These are phyloP conservation scores for Alternaria ventricosa DNA, from an alignment of 2,329 filamentous ascomycete genomes.

Conservation along the genomic window DNA sequence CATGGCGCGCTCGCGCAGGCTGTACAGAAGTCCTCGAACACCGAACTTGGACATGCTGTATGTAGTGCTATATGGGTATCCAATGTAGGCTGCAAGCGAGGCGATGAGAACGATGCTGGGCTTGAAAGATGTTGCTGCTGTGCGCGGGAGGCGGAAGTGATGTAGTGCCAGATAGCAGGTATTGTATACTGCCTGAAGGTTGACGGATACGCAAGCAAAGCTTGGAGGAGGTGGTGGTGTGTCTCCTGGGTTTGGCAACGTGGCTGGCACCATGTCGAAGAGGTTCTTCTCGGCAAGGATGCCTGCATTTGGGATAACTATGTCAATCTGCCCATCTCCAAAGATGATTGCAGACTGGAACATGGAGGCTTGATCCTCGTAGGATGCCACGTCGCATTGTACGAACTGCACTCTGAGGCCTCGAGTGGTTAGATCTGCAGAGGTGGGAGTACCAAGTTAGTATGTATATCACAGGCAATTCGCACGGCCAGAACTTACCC, in stretches of 20 bases:
- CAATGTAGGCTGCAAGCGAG: slow-evolving; percentile 33
- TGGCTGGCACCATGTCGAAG: slow-evolving; percentile 26
- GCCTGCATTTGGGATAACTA: slow-evolving; percentile 42
- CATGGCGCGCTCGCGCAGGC: slow-evolving; percentile 24
- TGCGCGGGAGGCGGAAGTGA: slow-evolving; percentile 31
- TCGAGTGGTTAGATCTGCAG: slow-evolving; percentile 13
- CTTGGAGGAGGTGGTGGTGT: slow-evolving; percentile 27
- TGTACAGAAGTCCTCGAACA: slow-evolving; percentile 34
- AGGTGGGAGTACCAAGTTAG: background rate
- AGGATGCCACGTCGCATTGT: slow-evolving; percentile 39
- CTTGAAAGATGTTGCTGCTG: slow-evolving; percentile 16
- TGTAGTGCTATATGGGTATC: slow-evolving; percentile 27
- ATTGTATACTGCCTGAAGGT: slow-evolving; percentile 32
- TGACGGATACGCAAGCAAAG: slow-evolving; percentile 25
- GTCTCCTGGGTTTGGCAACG: slow-evolving; percentile 12
- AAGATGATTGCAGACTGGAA: slow-evolving; percentile 40
- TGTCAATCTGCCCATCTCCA: slow-evolving; percentile 34
- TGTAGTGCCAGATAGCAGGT: slow-evolving; percentile 34
- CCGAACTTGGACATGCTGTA: slow-evolving; percentile 40
- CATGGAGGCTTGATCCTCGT: slow-evolving; percentile 32
- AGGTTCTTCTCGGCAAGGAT: slow-evolving; percentile 31
- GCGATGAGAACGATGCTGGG: slow-evolving; percentile 30
- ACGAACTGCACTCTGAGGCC: slow-evolving; percentile 38
- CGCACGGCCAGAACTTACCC: background rate
- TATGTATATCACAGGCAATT: background rate